These are phyloP conservation scores for Crithidia expoeki DNA, from an alignment of 208 protist species.

Conservation along the genomic window DNA sequence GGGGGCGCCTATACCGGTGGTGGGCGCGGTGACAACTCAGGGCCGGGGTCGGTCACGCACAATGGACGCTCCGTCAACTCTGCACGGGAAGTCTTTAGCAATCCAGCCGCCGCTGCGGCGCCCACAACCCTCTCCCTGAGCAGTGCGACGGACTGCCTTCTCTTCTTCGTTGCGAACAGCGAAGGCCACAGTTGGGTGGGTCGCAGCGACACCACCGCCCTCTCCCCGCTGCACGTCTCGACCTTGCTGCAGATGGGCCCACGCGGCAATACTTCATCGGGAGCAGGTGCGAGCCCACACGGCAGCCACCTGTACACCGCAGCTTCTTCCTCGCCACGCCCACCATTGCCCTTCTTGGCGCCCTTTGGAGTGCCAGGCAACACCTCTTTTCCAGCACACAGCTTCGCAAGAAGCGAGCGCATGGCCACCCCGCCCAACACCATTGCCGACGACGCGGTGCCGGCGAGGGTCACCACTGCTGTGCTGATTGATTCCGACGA, in stretches of 20 bases:
- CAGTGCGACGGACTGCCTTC: slow-evolving; percentile 41
- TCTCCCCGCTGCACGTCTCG: slow-evolving; percentile 26
- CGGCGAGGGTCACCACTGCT: not conserved
- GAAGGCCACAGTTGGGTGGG: slow-evolving; percentile 38
- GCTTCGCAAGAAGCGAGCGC: slow-evolving; percentile 20
- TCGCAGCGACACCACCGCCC: slow-evolving; percentile 25
- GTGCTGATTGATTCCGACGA: slow-evolving; percentile 3
- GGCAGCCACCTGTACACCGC: not conserved
- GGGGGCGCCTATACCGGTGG: not conserved
- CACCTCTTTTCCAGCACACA: slow-evolving; percentile 15
- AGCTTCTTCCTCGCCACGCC: slow-evolving; percentile 3
- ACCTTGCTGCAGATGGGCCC: slow-evolving; percentile 15
- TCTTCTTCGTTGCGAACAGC: slow-evolving; percentile 43
- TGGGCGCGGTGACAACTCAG: not conserved
- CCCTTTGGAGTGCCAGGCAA: slow-evolving; percentile 9
- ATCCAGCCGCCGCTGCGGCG: not conserved
- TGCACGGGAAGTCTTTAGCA: slow-evolving; percentile 2
- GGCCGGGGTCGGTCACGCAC: not conserved
- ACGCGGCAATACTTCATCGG: not conserved
- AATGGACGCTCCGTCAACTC: slow-evolving; percentile 10
- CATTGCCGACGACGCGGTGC: slow-evolving; percentile 2
- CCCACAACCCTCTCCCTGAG: slow-evolving; percentile 69
- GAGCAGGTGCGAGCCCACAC: not conserved
- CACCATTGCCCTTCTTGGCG: slow-evolving; percentile 17
- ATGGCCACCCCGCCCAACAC: slow-evolving; percentile 17